Base-by-base conservation (phyloP, 768 basidiomycete species). In the Hypholoma fasciculare region DNA sequence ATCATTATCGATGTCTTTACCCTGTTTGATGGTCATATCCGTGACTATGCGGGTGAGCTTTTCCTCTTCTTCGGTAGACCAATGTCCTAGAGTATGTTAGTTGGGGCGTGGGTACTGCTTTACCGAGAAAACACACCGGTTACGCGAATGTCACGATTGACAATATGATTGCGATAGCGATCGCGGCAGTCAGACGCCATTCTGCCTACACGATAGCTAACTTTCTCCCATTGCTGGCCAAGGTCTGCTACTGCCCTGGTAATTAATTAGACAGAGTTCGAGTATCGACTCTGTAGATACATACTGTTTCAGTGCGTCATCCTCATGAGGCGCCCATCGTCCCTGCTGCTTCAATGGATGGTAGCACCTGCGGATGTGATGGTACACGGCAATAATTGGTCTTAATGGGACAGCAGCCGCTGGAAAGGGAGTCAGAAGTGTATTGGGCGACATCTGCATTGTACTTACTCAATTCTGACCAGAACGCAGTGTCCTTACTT, bases 101-200 rank as follows among this genome's bases (percentile, higher is more conserved):
- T 20, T 19, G 8, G 30, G 14, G 7, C 17, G 11, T 46, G 16
- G 34, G 20, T 3, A 17, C 7, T 14, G 7, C 13, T 7, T 37
- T 20, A 34, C 9, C 23, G 34, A n/a, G 34, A 42, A 55, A 19
- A 67, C 77, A 26, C 61, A 81, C 90, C 91, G 52, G 74, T 74
- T 7, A 79, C 66, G n/a, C 89, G 84, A 12, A 81, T 75, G 20
- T 87, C 87, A 14, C 84, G 81, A 61, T 88, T 82, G 17, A 84
- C 78, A 27, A 94, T 81, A 63, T 94, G 89, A 68, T 94, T 94
- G 52, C 92, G 86, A 71, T 87, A 94, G 54, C 92, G 82, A 71
- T 94, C 92, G 9, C 92, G 82, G 71, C 92, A 94, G 68, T 94
- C 92, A 2, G 86, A 77, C 16, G 89, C 84, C 81, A 84, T 87